Evolutionary conservation across 2,329 filamentous ascomycete species (phyloP).

Genomic region (Paracamarosporium sp.): DNA sequence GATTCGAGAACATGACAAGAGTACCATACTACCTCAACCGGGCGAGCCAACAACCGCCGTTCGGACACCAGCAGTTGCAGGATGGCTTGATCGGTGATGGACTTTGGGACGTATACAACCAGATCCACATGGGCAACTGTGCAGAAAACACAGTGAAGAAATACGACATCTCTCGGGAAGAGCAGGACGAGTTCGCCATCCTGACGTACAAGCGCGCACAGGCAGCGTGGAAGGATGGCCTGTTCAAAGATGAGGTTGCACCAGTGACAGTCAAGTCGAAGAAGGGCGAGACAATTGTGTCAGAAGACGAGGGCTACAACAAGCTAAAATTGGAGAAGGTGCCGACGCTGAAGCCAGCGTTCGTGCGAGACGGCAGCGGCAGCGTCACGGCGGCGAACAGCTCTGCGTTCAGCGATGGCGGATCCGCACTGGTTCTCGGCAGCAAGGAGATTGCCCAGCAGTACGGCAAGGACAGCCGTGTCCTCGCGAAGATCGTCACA

Average conservation of each 20-base stretch:
- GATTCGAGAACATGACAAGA: slow-evolving; percentile 97
- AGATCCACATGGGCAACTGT: slow-evolving; percentile 98
- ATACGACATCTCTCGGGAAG: slow-evolving; percentile 77
- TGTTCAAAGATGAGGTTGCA: slow-evolving; percentile 88
- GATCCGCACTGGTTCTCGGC: slow-evolving; percentile 84
- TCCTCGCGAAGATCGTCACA: slow-evolving; percentile 84
- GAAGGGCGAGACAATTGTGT: slow-evolving; percentile 79
- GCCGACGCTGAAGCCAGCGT: slow-evolving; percentile 85
- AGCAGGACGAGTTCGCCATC: slow-evolving; percentile 91
- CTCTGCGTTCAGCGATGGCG: slow-evolving; percentile 93
- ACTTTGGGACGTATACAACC: slow-evolving; percentile 93
- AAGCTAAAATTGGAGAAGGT: slow-evolving; percentile 89
- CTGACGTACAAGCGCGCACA: slow-evolving; percentile 89
- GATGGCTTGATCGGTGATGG: slow-evolving; percentile 96
- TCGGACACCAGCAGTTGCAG: slow-evolving; percentile 86
- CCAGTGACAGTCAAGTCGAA: slow-evolving; percentile 83
- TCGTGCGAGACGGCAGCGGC: slow-evolving; percentile 85
- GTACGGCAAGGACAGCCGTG: slow-evolving; percentile 78
- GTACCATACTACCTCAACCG: slow-evolving; percentile 91
- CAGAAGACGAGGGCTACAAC: slow-evolving; percentile 87
- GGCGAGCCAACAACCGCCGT: slow-evolving; percentile 80
- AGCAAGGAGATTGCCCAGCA: slow-evolving; percentile 81
- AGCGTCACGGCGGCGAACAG: slow-evolving; percentile 95
- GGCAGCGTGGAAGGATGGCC: slow-evolving; percentile 81
- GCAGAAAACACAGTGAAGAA: slow-evolving; percentile 95